Evolutionary conservation across 75 land plant genomes (phyloP).

Genomic region (Pseudotsuga menziesii): DNA sequence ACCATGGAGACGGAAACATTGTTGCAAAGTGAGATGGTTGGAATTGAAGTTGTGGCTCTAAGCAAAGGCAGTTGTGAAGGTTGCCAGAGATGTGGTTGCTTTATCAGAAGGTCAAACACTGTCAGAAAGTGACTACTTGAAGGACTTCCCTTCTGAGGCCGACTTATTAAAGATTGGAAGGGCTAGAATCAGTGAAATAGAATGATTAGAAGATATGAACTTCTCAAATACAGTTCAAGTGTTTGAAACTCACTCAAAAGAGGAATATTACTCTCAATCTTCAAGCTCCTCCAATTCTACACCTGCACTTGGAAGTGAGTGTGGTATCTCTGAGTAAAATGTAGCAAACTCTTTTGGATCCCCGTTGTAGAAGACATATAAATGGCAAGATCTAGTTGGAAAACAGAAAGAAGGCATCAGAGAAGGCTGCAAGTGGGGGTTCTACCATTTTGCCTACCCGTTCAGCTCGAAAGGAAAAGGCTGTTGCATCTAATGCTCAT

Average conservation of each 20-base stretch:
- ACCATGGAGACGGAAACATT: conserved; percentile 33
- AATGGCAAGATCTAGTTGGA: conserved; percentile 61
- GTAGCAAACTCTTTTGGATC: background rate
- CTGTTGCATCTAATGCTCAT: conserved; percentile 31
- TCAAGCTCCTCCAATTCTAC: background rate
- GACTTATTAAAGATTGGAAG: conserved; percentile 29
- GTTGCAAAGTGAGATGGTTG: conserved; percentile 46
- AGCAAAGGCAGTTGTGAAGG: conserved; percentile 61
- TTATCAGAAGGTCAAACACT: conserved; percentile 10
- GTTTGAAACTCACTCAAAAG: background rate
- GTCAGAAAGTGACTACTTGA: conserved; percentile 15
- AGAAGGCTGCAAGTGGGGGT: conserved; percentile 41
- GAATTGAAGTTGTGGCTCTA: conserved; percentile 58
- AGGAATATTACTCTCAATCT: background rate
- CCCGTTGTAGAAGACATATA: conserved; percentile 11
- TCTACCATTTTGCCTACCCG: conserved; percentile 39
- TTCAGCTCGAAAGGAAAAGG: conserved; percentile 53
- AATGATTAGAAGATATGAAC: conserved; percentile 4
- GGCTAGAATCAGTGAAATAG: conserved; percentile 33
- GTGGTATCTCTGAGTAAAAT: background rate
- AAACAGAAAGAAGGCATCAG: conserved; percentile 63
- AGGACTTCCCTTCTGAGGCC: conserved; percentile 23
- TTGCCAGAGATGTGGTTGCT: conserved; percentile 55
- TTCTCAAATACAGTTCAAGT: background rate
- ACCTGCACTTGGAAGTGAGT: background rate